Evolutionary conservation across 2,329 filamentous ascomycete genomes (phyloP).

Genomic region (Lasiodiplodia sp.): DNA sequence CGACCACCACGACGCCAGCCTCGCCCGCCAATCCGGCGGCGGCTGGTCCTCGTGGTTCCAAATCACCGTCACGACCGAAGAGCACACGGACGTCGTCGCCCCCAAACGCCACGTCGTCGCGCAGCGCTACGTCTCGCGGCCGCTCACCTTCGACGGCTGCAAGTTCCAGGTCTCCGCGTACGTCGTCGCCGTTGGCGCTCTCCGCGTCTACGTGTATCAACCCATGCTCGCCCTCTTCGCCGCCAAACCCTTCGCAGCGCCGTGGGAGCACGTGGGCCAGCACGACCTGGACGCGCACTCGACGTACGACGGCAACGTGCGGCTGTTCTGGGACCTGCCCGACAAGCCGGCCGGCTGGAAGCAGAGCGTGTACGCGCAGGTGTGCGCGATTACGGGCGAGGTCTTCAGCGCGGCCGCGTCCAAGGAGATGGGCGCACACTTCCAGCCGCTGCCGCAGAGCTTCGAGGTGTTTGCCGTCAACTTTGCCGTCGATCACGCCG

Average conservation of each 20-base stretch:
- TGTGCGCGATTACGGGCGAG: conserved; percentile 75
- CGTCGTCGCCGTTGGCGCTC: conserved; percentile 78
- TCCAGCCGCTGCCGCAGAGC: conserved; percentile 84
- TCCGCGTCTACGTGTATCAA: conserved; percentile 85
- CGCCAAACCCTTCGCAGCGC: conserved; percentile 72
- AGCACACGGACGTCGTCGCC: conserved; percentile 55
- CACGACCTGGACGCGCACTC: conserved; percentile 34
- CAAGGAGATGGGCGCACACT: conserved; percentile 82
- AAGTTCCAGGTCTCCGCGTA: conserved; percentile 98
- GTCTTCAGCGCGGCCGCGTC: conserved; percentile 82
- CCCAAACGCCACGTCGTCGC: conserved; percentile 95
- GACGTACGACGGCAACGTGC: conserved; percentile 68
- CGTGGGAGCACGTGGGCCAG: conserved; percentile 51
- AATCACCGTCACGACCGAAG: conserved; percentile 46
- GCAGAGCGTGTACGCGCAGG: conserved; percentile 71
- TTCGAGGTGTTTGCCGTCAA: conserved; percentile 94
- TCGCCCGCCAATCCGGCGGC: conserved; percentile 39
- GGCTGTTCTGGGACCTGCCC: conserved; percentile 75
- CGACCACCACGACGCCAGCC: conserved; percentile 54
- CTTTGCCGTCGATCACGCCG: conserved; percentile 68
- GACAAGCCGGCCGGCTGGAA: conserved; percentile 56
- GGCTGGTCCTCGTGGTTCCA: conserved; percentile 38
- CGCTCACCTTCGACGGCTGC: conserved; percentile 75
- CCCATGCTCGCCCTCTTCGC: conserved; percentile 95
- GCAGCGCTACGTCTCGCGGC: conserved; percentile 91